phyloP scores from a whole-genome alignment of 176 grass and related monocot genomes.

The Paspalum notatum region DNA sequence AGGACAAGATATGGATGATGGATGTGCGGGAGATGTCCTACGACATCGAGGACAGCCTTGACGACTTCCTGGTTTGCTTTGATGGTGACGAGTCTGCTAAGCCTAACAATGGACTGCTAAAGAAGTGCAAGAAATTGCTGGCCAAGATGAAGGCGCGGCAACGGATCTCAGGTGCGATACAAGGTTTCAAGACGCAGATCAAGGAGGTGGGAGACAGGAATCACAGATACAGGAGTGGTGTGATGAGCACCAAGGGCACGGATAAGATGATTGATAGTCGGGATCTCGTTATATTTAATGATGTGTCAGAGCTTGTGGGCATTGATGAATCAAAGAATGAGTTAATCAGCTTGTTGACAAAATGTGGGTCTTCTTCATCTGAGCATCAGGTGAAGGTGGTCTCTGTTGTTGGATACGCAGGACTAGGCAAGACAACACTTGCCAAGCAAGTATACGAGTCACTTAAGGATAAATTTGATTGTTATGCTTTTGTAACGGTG shows the following conservation, averaged over 20 bases:
- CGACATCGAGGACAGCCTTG: neutral
- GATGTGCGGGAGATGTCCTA: conserved; percentile 11
- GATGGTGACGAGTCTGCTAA: neutral
- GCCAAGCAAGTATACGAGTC: neutral
- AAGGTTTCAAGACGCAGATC: neutral
- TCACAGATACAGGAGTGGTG: neutral
- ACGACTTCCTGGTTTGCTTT: neutral
- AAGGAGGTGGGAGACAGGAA: neutral
- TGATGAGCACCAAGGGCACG: neutral
- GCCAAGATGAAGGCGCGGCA: neutral
- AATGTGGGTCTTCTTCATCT: neutral
- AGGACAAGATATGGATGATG: neutral
- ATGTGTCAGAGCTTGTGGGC: neutral
- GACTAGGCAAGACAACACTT: conserved; percentile 21
- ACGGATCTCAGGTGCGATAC: neutral
- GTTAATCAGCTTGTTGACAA: neutral
- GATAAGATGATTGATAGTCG: neutral
- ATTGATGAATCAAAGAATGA: neutral
- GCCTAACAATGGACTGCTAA: neutral
- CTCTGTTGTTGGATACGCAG: neutral
- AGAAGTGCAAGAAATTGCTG: neutral
- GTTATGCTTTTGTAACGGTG: neutral
- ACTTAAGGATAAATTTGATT: neutral
- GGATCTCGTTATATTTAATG: neutral
- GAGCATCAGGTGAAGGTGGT: neutral